Conservation (phyloP, 257 asterid genomes). For the Fraxinus cuspidata region DNA sequence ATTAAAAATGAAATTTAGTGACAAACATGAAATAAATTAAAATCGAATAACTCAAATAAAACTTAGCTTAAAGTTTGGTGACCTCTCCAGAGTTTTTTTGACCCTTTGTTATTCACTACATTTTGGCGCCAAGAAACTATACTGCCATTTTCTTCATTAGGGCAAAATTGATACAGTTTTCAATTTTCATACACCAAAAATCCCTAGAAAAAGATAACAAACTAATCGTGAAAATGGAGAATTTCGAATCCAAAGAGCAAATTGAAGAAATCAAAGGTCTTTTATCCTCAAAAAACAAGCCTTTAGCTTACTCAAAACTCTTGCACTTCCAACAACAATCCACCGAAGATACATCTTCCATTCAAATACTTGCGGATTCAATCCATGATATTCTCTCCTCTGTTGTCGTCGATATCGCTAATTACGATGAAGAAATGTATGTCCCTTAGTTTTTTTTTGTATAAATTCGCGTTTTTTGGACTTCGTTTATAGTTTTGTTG, state of each 20-base stretch:
- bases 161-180: constrained; percentile 16
- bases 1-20: not conserved
- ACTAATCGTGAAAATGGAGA: constrained; percentile 41
- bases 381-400: constrained; percentile 37
- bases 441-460: not conserved
- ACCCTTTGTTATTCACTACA: not conserved
- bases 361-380: constrained; percentile 49
- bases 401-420: constrained; percentile 38
- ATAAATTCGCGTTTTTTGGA: not conserved
- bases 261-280: constrained; percentile 52
- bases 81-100: not conserved
- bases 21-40: not conserved
- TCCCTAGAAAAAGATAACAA: not conserved
- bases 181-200: constrained; percentile 10
- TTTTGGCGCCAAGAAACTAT: constrained; percentile 31
- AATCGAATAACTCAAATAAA: not conserved
- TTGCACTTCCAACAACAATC: constrained; percentile 57
- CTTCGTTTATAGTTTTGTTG: not conserved
- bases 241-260: constrained; percentile 31
- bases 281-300: constrained; percentile 38
- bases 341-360: constrained; percentile 44
- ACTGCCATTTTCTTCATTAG: constrained; percentile 21
- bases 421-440: constrained; percentile 67
- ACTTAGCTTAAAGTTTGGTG: not conserved
- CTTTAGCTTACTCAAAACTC: constrained; percentile 54